These are phyloP conservation scores for Xylaria hypoxylon DNA, from an alignment of 2,329 filamentous ascomycete species.

Conservation along the genomic window DNA sequence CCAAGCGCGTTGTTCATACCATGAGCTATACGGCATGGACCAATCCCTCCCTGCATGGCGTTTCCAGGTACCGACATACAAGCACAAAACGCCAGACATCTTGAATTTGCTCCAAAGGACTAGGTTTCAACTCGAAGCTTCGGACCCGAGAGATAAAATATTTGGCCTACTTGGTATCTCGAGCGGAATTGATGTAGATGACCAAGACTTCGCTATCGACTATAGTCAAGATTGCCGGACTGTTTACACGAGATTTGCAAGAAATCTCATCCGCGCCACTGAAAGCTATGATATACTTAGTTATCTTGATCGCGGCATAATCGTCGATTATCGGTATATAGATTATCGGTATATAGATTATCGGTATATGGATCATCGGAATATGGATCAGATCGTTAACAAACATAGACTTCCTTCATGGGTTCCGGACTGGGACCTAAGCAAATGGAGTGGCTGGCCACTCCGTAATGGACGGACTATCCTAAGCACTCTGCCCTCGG, in stretches of 20 bases:
- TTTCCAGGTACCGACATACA: neutral
- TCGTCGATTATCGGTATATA: rapidly evolving
- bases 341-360: too few species aligned
- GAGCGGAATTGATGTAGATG: conserved; percentile 3
- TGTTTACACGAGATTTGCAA: conserved; percentile 12
- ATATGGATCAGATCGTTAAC: neutral
- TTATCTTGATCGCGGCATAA: neutral
- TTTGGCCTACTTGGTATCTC: conserved; percentile 8
- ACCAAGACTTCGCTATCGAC: conserved; percentile 9
- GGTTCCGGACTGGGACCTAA: neutral
- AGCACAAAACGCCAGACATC: conserved; percentile 3
- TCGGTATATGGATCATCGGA: too few species aligned
- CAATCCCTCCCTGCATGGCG: neutral
- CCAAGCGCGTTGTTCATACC: conserved; percentile 12
- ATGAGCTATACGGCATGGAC: neutral
- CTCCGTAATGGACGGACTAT: neutral
- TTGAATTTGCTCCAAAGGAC: conserved; percentile 8
- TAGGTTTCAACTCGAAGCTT: neutral
- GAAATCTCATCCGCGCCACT: neutral
- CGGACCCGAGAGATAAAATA: conserved; percentile 22
- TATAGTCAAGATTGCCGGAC: neutral
- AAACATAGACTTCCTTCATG: neutral
- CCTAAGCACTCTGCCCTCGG: neutral
- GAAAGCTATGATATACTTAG: conserved; percentile 10
- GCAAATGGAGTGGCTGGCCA: neutral